A percentile compares a stretch with the other conserved stretches of the same genome.
Evolutionary conservation across 768 basidiomycete species (phyloP).

Genomic region (Austroboletus eburneus): DNA sequence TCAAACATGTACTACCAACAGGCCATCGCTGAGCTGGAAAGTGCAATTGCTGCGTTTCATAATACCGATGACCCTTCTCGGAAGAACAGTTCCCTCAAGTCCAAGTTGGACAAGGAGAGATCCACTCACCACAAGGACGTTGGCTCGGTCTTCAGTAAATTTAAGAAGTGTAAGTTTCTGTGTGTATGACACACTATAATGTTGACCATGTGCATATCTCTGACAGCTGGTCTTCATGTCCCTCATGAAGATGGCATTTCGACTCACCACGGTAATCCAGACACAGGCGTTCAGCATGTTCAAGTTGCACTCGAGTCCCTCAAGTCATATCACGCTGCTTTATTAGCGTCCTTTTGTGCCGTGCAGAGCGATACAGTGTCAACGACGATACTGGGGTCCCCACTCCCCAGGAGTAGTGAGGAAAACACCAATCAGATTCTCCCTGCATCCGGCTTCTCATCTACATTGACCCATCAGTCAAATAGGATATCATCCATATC

Average conservation of each 20-base stretch:
- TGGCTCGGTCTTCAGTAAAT: constrained; percentile 48
- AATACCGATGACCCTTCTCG: constrained; percentile 35
- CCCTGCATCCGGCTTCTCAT: constrained; percentile 21
- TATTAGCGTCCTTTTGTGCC: constrained; percentile 42
- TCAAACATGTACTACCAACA: constrained; percentile 30
- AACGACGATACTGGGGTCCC: constrained; percentile 22
- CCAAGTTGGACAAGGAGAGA: constrained; percentile 46
- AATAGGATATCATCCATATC: constrained; percentile 47
- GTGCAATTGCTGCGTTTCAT: constrained; percentile 42
- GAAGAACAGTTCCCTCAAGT: constrained; percentile 31
- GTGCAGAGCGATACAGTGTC: constrained; percentile 28
- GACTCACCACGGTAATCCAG: constrained; percentile 11
- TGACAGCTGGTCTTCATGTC: constrained; percentile 19
- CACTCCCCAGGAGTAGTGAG: constrained; percentile 45
- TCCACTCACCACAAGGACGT: constrained; percentile 29
- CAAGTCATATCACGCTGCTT: constrained; percentile 54
- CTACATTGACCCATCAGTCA: constrained; percentile 32
- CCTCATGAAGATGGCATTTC: constrained; percentile 27
- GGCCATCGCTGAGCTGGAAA: constrained; percentile 60
- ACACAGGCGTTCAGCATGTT: constrained; percentile 39
- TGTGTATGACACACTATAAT: neutral
- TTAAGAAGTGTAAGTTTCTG: constrained; percentile 51
- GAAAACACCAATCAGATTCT: constrained; percentile 38
- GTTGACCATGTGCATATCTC: constrained; percentile 1
- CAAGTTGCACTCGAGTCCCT: constrained; percentile 47